phyloP scores from a whole-genome alignment of 768 basidiomycete species.

The Psilocybe azurescens region DNA sequence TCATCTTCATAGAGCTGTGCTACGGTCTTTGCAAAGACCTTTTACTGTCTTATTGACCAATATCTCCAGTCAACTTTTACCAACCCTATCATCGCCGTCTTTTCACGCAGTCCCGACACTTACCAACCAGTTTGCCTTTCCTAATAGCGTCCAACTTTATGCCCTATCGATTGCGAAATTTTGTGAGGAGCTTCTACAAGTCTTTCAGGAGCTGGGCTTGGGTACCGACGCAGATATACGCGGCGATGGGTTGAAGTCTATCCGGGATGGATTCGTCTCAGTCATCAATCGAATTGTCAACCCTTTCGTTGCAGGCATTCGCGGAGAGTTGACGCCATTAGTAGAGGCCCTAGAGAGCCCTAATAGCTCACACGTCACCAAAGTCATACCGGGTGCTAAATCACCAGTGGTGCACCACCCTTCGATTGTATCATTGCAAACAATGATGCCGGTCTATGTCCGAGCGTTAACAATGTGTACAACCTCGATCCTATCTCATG shows the following conservation, averaged over 20 bases:
- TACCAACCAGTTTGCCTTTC: slow-evolving; percentile 52
- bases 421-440: slow-evolving; percentile 62
- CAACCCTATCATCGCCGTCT: slow-evolving; percentile 65
- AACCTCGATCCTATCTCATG: slow-evolving; percentile 56
- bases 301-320: slow-evolving; percentile 67
- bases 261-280: slow-evolving; percentile 75
- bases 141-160: slow-evolving; percentile 73
- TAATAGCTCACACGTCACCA: slow-evolving; percentile 31
- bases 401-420: slow-evolving; percentile 50
- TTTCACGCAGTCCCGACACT: slow-evolving; percentile 60
- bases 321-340: slow-evolving; percentile 62
- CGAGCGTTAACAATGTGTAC: slow-evolving; percentile 63
- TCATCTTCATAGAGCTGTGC: slow-evolving; percentile 70
- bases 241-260: slow-evolving; percentile 69
- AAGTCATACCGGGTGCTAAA: slow-evolving; percentile 36
- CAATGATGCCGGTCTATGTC: slow-evolving; percentile 65
- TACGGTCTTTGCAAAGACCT: slow-evolving; percentile 77
- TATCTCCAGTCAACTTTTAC: slow-evolving; percentile 69
- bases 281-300: slow-evolving; percentile 69
- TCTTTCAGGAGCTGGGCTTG: slow-evolving; percentile 68
- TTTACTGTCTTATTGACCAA: slow-evolving; percentile 76
- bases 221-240: slow-evolving; percentile 66
- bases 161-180: slow-evolving; percentile 72
- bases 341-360: slow-evolving; percentile 66
- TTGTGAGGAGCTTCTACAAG: slow-evolving; percentile 74